Percentiles rank a stretch among this genome's conserved stretches.
phyloP scores from a whole-genome alignment of 2,329 filamentous ascomycete species.

The Xylaria multiplex region DNA sequence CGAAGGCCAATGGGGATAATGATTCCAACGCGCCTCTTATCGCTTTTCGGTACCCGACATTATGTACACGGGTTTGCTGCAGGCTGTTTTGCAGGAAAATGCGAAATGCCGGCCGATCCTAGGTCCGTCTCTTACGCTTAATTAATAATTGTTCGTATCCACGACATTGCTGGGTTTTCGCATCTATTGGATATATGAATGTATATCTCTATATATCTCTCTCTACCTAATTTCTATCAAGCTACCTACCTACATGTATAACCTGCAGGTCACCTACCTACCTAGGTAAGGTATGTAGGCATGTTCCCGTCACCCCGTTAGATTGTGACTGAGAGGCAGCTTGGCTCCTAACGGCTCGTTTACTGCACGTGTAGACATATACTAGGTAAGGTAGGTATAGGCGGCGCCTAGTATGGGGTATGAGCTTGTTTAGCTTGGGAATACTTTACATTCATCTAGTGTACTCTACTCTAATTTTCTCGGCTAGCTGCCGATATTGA shows the following conservation, averaged over 20 bases:
- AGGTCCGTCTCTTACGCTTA: constrained; percentile 14
- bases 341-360: not conserved
- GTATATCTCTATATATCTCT: not conserved
- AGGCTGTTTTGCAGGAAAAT: constrained; percentile 28
- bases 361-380: not conserved
- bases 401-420: not conserved
- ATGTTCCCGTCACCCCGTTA: not conserved
- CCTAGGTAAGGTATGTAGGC: not conserved
- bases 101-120: constrained; percentile 33
- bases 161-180: not conserved
- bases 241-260: not conserved
- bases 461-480: not conserved
- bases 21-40: constrained; percentile 22
- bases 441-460: too few species aligned
- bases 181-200: constrained; percentile 11
- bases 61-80: constrained; percentile 18
- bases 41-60: constrained; percentile 24
- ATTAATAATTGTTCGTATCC: not conserved
- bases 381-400: not conserved
- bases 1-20: constrained; percentile 30
- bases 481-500: not conserved
- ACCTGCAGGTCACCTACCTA: not conserved
- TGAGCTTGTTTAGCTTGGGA: not conserved
- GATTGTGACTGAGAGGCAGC: not conserved
- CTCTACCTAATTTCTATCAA: not conserved